These are phyloP conservation scores for Nyctanthes arbortristis DNA, from an alignment of 257 asterid genomes.

Conservation along the genomic window DNA sequence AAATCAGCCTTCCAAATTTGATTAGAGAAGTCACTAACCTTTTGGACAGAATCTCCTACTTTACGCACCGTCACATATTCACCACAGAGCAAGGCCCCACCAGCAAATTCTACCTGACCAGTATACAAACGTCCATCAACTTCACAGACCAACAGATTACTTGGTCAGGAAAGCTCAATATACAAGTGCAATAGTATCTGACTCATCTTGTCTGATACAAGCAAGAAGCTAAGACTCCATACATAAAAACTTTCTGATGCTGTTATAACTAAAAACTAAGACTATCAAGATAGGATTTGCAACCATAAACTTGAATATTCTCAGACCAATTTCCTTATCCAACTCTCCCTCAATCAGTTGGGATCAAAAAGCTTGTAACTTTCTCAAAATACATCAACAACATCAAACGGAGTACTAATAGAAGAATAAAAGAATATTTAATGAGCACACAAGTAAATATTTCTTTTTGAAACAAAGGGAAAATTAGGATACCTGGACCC, in stretches of 20 bases:
- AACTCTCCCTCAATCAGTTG: neutral
- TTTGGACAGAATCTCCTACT: slow-evolving; percentile 92
- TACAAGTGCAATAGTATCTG: neutral
- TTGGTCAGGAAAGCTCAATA: neutral
- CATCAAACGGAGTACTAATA: neutral
- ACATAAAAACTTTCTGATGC: neutral
- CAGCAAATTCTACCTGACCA: slow-evolving; percentile 78
- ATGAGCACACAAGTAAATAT: neutral
- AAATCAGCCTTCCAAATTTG: neutral
- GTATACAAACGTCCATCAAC: slow-evolving; percentile 5
- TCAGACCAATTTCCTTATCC: neutral
- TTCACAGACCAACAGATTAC: neutral
- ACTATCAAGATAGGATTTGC: neutral
- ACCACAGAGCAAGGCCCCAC: slow-evolving; percentile 92
- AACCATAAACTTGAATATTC: neutral
- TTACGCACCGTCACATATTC: slow-evolving; percentile 88
- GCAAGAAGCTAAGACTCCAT: neutral
- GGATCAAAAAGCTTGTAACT: neutral
- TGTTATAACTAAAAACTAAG: neutral
- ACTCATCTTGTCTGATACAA: too few relatives aligned
- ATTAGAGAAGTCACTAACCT: slow-evolving; percentile 49
- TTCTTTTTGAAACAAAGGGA: neutral
- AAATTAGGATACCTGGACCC: slow-evolving; percentile 61
- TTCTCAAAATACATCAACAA: neutral
- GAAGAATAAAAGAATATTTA: slow-evolving; percentile 8